Conservation (phyloP, 139 green algal genomes). For the Tetraselmis chui region DNA sequence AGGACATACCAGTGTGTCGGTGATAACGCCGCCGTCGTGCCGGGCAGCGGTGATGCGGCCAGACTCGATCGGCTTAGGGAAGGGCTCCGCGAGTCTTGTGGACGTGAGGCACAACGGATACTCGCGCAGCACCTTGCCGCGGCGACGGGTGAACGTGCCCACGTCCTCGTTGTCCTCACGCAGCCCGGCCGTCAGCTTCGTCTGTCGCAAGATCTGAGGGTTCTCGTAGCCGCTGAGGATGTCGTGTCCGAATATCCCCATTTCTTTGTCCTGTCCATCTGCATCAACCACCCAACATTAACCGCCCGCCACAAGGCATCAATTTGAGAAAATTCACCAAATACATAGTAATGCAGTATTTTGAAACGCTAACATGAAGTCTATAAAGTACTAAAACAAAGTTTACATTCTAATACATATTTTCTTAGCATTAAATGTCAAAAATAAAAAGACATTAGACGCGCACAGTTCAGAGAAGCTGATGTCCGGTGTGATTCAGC, state of each 20-base stretch:
- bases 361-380: no score
- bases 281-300: background rate
- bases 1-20: background rate
- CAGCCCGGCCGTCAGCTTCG: background rate
- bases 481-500: no score
- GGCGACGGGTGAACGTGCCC: background rate
- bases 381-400: no score
- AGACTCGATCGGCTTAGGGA: background rate
- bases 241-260: background rate
- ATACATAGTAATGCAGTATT: no score
- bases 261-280: background rate
- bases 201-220: background rate
- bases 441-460: no score
- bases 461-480: no score
- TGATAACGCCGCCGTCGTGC: background rate
- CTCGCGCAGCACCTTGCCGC: background rate
- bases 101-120: background rate
- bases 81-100: background rate
- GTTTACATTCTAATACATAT: no score
- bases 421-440: no score
- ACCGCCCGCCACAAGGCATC: background rate
- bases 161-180: background rate
- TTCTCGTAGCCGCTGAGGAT: background rate
- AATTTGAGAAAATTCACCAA: no score
- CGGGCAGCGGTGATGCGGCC: background rate